Conservation (phyloP, 75 land plant species). For the Sequoia sempervirens region DNA sequence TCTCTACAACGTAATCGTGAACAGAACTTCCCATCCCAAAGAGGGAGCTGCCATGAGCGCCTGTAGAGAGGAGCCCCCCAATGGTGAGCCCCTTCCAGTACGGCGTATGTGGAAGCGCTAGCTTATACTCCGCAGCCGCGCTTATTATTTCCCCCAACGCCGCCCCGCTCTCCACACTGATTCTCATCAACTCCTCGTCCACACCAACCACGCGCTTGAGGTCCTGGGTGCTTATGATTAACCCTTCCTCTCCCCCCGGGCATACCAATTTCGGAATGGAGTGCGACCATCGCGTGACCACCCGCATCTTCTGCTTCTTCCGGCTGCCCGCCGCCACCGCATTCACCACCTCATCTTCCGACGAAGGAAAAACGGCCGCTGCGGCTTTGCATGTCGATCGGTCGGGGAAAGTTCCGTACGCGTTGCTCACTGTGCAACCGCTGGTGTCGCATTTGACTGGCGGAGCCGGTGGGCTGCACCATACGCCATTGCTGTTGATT, state of each 20-base stretch:
- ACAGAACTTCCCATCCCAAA: slow-evolving; percentile 59
- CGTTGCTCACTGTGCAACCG: slow-evolving; percentile 48
- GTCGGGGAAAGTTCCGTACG: slow-evolving; percentile 42
- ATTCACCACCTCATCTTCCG: slow-evolving; percentile 35
- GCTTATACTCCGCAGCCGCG: slow-evolving; percentile 34
- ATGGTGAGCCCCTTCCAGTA: slow-evolving; percentile 80
- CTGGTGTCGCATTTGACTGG: slow-evolving; percentile 13
- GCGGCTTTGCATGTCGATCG: no score
- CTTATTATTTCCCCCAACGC: slow-evolving; percentile 42
- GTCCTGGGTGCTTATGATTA: no score
- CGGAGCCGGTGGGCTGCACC: no score
- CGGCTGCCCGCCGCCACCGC: slow-evolving; percentile 45
- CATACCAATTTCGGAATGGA: no score
- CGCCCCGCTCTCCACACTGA: slow-evolving; percentile 9
- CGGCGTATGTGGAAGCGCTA: slow-evolving; percentile 63
- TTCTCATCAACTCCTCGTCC: no score
- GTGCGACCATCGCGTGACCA: no score
- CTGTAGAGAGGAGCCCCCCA: slow-evolving; percentile 60
- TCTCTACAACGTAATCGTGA: slow-evolving; percentile 52
- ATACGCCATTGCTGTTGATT: not conserved
- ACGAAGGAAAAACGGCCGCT: no score
- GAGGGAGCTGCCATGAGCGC: slow-evolving; percentile 75
- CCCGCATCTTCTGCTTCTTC: slow-evolving; percentile 9
- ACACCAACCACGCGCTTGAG: no score
- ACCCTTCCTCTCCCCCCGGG: no score